These are phyloP conservation scores for Barnettozyma wickerhamii DNA, from an alignment of 805 yeast species.

Conservation along the genomic window DNA sequence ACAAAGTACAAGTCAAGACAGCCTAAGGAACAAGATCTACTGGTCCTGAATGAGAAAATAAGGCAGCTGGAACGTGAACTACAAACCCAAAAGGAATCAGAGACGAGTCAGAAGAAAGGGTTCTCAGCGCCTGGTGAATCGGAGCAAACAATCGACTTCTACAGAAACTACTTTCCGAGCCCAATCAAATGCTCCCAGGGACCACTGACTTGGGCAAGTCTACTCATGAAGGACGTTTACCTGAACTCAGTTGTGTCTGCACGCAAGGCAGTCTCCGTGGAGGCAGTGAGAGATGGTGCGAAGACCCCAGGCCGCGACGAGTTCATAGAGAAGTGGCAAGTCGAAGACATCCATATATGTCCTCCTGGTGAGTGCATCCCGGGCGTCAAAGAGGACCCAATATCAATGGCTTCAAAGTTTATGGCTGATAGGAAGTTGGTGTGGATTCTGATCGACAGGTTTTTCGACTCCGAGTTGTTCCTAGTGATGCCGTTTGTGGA, in stretches of 20 bases:
- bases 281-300: not conserved
- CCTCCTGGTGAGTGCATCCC: not conserved
- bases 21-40: conserved; percentile 3
- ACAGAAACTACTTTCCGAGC: conserved; percentile 5
- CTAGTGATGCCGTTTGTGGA: conserved; percentile 20
- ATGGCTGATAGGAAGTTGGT: conserved; percentile 18
- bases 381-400: not conserved
- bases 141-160: conserved; percentile 11
- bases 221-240: conserved; percentile 23
- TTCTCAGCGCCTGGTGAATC: not conserved
- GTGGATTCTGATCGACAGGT: conserved; percentile 24
- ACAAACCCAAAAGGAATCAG: not conserved
- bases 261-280: not conserved
- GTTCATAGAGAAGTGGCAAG: conserved; percentile 7
- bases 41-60: conserved; percentile 13
- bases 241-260: conserved; percentile 14
- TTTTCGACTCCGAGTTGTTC: conserved; percentile 21
- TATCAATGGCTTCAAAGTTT: not conserved
- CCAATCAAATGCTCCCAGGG: conserved; percentile 18
- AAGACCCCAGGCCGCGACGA: not conserved
- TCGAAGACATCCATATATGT: conserved; percentile 3
- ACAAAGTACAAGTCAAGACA: not conserved
- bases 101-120: not conserved
- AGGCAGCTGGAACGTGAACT: conserved; percentile 14
- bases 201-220: conserved; percentile 22